Percentiles rank a stretch among this genome's conserved stretches.
Conservation (phyloP, 2,329 filamentous ascomycete genomes). For the Fusarium avenaceum region DNA sequence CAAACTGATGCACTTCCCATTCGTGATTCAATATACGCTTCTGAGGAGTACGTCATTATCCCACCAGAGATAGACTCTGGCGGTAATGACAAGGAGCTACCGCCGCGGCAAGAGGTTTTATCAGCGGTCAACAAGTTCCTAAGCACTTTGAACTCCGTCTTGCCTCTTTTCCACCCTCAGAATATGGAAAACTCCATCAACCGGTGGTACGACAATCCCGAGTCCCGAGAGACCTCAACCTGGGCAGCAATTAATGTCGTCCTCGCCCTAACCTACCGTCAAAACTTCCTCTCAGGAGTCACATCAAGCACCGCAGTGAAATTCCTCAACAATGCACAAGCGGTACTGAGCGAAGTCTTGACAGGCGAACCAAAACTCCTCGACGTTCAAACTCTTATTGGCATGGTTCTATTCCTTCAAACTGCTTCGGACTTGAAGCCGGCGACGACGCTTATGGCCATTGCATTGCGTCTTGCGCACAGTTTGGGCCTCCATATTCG, state of each 20-base stretch:
- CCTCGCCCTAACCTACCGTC: constrained; percentile 27
- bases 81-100: neutral
- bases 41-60: neutral
- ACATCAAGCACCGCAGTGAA: rapidly evolving
- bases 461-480: constrained; percentile 29
- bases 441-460: constrained; percentile 19
- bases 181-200: neutral
- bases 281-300: neutral
- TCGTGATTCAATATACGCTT: too few species aligned
- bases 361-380: neutral
- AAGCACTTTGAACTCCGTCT: constrained; percentile 11
- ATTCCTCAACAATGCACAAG: constrained; percentile 32
- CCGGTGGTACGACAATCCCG: constrained; percentile 9
- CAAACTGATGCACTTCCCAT: rapidly evolving
- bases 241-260: constrained; percentile 35
- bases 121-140: constrained; percentile 10
- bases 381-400: constrained; percentile 29
- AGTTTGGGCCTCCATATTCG: constrained; percentile 10
- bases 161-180: constrained; percentile 26
- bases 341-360: constrained; percentile 18
- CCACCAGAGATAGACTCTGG: rapidly evolving
- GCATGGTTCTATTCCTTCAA: constrained; percentile 23
- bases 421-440: constrained; percentile 14
- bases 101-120: neutral
- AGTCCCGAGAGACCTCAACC: neutral